A percentile compares a stretch with the other conserved stretches of the same genome.
Conservation (phyloP, 2,329 filamentous ascomycete genomes). For the Thyridium curvatum region DNA sequence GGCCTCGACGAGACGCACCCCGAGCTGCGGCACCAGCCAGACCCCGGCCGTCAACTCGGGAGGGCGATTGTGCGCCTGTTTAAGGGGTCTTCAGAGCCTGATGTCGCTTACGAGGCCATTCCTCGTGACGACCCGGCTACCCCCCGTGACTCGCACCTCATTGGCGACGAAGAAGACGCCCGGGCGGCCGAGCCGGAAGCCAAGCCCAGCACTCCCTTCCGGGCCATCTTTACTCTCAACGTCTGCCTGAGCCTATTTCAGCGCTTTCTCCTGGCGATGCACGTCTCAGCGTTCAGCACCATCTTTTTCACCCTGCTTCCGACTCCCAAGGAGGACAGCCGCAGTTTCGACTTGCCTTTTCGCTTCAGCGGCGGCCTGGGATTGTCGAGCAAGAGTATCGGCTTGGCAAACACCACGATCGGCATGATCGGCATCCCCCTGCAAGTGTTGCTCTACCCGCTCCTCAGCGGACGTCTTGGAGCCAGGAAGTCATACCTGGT, state of each 20-base stretch:
- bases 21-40: too few relatives aligned
- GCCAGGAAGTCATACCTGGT: slow-evolving; percentile 10
- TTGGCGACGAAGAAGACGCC: too few relatives aligned
- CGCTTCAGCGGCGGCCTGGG: slow-evolving; percentile 15
- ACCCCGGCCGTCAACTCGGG: too few relatives aligned
- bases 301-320: slow-evolving; percentile 15
- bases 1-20: slow-evolving; percentile 14
- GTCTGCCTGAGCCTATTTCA: slow-evolving; percentile 10
- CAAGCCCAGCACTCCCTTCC: slow-evolving; percentile 1
- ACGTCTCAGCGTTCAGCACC: slow-evolving; percentile 14
- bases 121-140: too few relatives aligned
- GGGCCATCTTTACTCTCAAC: slow-evolving; percentile 9
- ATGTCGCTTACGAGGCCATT: too few relatives aligned
- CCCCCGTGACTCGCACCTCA: too few relatives aligned
- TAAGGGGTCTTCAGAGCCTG: too few relatives aligned
- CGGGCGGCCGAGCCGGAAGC: too few relatives aligned
- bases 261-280: slow-evolving; percentile 5
- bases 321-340: slow-evolving; percentile 5
- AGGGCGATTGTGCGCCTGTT: too few relatives aligned
- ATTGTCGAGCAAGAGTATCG: slow-evolving; percentile 14
- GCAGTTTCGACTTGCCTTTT: slow-evolving; percentile 6
- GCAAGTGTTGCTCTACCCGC: slow-evolving; percentile 14
- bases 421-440: slow-evolving; percentile 15
- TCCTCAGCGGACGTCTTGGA: slow-evolving; percentile 9
- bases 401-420: slow-evolving; percentile 16